Evolutionary conservation across 2,329 filamentous ascomycete species (phyloP), one percentile per base, ranked within the genome.

Genomic region (Tolypocladium nubicola): DNA sequence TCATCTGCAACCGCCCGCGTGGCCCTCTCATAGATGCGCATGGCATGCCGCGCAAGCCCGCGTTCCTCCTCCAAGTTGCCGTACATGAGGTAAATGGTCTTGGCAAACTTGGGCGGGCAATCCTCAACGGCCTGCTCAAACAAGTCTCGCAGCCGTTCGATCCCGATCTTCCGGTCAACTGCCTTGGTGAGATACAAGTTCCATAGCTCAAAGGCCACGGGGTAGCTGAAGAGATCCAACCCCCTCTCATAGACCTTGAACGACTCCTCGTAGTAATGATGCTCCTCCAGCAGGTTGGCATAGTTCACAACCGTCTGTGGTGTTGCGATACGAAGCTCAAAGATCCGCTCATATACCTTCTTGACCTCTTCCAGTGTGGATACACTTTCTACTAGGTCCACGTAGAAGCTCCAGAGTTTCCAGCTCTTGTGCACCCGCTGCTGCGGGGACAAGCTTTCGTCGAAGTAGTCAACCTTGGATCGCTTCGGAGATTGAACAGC

Each of bases 351-450:
- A 72, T 99, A 99, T 1, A 97, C 87, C 70, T 90, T 93, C 70
- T 85, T 89, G 0, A 93, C 97, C 73, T 97, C 93, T 26, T 96
- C 91, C 19, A 99, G 74, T 0, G 88, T 90, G 60, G 89, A 87
- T 38, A 97, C 92, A 70, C 91, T 96, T 71, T 99, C 94, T 3
- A 99, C 92, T 1, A 99, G 82, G 70, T 99, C 94, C 45, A 99
- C 92, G 66, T 99, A 99, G 77, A 99, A 99, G 73, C 91, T 96
- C 94, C 94, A 99, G 13, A 99, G 76, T 71, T 97, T 99, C 94
- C 94, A 99, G 69, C 90, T 96, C 79, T 99, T 99, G 76, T 99
- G 94, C 3, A 99, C 89, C 61, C 95, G 84, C 75, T 97, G 94
- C 70, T 99, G 94, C 4, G 94, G 93, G 1, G 90, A 91, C 8